Percentiles rank a stretch among this genome's conserved stretches.
Evolutionary conservation across 2,329 filamentous ascomycete species (phyloP).

Genomic region (Knoxdaviesia capensis): DNA sequence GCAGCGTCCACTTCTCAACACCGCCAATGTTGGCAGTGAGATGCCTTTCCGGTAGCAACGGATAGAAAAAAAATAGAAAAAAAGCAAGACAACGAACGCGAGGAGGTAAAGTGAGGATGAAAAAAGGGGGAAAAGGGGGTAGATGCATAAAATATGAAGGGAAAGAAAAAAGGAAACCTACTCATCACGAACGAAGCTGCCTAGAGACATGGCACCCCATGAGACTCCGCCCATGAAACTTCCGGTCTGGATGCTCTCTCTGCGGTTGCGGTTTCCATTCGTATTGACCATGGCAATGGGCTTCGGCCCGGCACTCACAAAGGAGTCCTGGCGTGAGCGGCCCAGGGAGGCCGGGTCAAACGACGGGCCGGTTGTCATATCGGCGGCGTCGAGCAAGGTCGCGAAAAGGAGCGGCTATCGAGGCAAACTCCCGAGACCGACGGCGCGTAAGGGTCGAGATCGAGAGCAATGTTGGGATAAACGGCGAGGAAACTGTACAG

Average conservation of each 20-base stretch:
- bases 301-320: constrained; percentile 43
- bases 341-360: constrained; percentile 35
- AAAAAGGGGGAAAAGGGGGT: constrained; percentile 7
- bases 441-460: too few species aligned
- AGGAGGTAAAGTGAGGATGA: background rate
- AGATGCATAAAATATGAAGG: constrained; percentile 3
- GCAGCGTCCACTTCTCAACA: too few species aligned
- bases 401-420: constrained; percentile 5
- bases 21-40: too few species aligned
- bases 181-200: constrained; percentile 96
- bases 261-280: constrained; percentile 38
- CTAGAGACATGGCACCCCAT: constrained; percentile 90
- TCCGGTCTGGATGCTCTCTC: constrained; percentile 37
- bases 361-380: constrained; percentile 38
- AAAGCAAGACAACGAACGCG: background rate
- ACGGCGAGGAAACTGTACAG: background rate
- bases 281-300: constrained; percentile 47
- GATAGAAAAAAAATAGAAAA: background rate
- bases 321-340: constrained; percentile 42
- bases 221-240: constrained; percentile 70
- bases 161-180: constrained; percentile 30
- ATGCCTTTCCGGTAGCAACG: too few species aligned
- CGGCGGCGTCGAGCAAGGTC: constrained; percentile 14
- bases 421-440: too few species aligned
- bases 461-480: too few species aligned